Percentiles rank a stretch among this genome's conserved stretches.
Evolutionary conservation across 2,329 filamentous ascomycete genomes (phyloP).

Genomic region (Phialemoniopsis sp.): DNA sequence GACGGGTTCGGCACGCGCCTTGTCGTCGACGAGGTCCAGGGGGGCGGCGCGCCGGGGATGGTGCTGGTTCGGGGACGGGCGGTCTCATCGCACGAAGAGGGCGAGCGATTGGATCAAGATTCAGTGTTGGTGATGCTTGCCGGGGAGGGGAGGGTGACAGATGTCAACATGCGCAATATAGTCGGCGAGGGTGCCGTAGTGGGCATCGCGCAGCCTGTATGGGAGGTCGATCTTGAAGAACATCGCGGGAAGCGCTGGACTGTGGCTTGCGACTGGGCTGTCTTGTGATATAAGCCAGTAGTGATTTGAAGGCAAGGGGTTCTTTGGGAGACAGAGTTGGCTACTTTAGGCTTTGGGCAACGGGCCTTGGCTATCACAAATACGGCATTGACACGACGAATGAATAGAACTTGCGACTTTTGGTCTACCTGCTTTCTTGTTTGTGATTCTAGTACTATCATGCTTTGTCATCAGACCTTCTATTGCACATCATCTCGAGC

Average conservation of each 20-base stretch:
- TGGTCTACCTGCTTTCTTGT: too few relatives aligned
- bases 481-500: slow-evolving; percentile 13
- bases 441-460: too few relatives aligned
- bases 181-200: slow-evolving; percentile 21
- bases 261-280: slow-evolving; percentile 15
- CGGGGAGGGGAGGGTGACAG: slow-evolving; percentile 17
- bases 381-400: too few relatives aligned
- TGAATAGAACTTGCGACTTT: too few relatives aligned
- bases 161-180: slow-evolving; percentile 16
- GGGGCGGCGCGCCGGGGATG: slow-evolving; percentile 15
- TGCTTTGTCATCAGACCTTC: too few relatives aligned
- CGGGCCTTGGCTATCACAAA: not conserved
- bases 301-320: too few relatives aligned
- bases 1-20: slow-evolving; percentile 14
- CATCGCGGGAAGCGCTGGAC: slow-evolving; percentile 9
- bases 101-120: not conserved
- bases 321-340: not conserved
- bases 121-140: slow-evolving; percentile 16
- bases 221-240: slow-evolving; percentile 11
- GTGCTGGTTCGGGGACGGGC: slow-evolving; percentile 15
- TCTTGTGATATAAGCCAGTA: too few relatives aligned
- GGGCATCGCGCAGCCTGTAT: slow-evolving; percentile 17
- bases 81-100: too few relatives aligned
- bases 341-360: not conserved
- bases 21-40: slow-evolving; percentile 16